Evolutionary conservation across 148 eudicot genomes (phyloP), one percentile per base, ranked within the genome.

Genomic region (Chenopodium quinoa): DNA sequence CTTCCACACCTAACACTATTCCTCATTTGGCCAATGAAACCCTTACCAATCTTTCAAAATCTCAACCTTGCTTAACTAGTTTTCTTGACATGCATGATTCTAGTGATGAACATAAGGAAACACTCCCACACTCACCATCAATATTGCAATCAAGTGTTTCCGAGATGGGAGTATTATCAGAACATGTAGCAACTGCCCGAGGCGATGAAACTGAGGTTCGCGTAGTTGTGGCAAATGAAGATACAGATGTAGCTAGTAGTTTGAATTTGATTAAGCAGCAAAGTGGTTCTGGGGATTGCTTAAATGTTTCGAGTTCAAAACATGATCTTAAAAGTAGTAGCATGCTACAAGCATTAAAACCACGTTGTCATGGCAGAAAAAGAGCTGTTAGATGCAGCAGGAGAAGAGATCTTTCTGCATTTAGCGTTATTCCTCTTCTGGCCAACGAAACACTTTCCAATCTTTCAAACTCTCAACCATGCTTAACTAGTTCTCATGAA

Each of bases 181-280:
- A 77, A 65, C 71, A 46, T 71, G 37, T 31, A 44, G 75, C 73
- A 72, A 77, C 52, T 73, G 48, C 52, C 14, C 78, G 71, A 80
- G 68, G 48, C 76, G 77, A 84, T 70, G 66, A 69, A 62, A 73
- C 79, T 77, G 71, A 83, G 75, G 82, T 46, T 86, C 46, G 20
- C 65, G 67, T 25, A 62, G 79, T 32, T 78, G 47, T 11, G 20
- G 79, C 37, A 31, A 82, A 66, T 70, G 78, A 81, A 66, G 85
- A 76, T 81, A 44, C 37, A 76, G 85, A 82, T 54, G 77, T 75
- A 40, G 75, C 71, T 44, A 73, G 77, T 77, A 71, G 79, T 77
- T 80, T 86, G 74, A 78, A 79, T 52, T 75, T 77, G 71, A 71
- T 22, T 46, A 82, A 73, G 78, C 83, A 80, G 62, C 86, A 81